Conservation (phyloP, 768 basidiomycete genomes). For the Pulveroboletus sp. region DNA sequence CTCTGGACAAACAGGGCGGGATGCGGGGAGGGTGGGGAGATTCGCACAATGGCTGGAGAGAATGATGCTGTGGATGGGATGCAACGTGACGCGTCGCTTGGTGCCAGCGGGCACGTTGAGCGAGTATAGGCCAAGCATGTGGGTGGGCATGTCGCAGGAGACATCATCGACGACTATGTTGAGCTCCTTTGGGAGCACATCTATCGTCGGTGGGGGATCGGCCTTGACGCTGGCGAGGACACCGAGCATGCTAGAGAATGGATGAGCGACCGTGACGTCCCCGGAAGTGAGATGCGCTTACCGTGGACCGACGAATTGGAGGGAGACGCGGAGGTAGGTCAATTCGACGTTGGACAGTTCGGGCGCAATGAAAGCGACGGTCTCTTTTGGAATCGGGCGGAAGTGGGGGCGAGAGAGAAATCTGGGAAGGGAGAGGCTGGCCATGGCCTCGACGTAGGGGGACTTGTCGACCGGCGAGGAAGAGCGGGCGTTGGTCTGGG, state of each 20-base stretch:
- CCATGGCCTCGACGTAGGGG: too few relatives aligned
- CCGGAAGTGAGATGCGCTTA: conserved; percentile 2
- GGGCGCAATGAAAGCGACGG: conserved; percentile 22
- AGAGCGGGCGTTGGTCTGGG: too few relatives aligned
- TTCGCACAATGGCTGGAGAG: conserved; percentile 31
- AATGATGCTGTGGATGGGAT: conserved; percentile 37
- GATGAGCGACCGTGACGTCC: conserved; percentile 5
- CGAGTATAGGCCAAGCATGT: conserved; percentile 31
- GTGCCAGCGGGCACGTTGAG: conserved; percentile 20
- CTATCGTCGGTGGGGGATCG: conserved; percentile 8
- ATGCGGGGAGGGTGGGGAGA: conserved; percentile 21
- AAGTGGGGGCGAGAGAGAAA: conserved; percentile 24
- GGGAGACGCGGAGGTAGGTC: conserved; percentile 26
- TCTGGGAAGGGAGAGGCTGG: too few relatives aligned
- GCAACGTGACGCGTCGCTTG: conserved; percentile 33
- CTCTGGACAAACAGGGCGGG: conserved; percentile 12
- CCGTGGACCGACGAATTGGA: conserved; percentile 27
- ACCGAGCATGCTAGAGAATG: conserved; percentile 24
- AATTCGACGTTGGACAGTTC: conserved; percentile 24
- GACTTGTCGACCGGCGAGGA: too few relatives aligned
- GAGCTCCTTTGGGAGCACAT: conserved; percentile 29
- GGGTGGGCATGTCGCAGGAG: conserved; percentile 31
- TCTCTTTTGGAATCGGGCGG: conserved; percentile 9
- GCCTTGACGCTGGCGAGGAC: conserved; percentile 30
- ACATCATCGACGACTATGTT: conserved; percentile 25